Base-by-base conservation (phyloP, 2,329 filamentous ascomycete species). In the Penicillium vulpinum region DNA sequence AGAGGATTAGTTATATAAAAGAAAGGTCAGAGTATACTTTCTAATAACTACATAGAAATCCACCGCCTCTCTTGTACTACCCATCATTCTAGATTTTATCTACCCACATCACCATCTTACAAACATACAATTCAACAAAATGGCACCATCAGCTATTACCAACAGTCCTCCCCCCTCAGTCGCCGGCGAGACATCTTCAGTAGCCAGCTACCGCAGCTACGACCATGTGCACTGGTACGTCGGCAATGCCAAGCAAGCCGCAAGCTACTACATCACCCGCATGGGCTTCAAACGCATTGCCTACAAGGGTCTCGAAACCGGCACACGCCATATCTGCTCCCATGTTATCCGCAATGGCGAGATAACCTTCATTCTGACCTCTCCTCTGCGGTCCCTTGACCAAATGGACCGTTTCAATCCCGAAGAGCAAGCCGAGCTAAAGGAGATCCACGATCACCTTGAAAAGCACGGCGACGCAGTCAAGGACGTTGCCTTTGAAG, bases 141-240 rank as follows among this genome's bases (percentile, higher is more conserved):
- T 74, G 73, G 64, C 73, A 21, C 67, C 72, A 52, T 63, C 66
- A 44, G 70, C 70, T 18, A 67, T 71, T 47, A 67, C 70, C 24
- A 61, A 51, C 21, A 68, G 54, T n/a, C 63, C 69, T 6, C 59
- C 68, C 18, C 55, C 66, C n/a, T 59, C 62, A 8, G 50, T 58
- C 6, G 45, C 56, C 6, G 51, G 48, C 15, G 47, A 57, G 13
- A 31, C 58, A 41, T 67, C 64, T 40, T 65, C 67, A 21, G 59
- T 77, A 16, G 68, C 70, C 48, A 73, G 71, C 60, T 77, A 96
- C 79, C 85, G 85, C 59, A 92, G 91, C 70, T 97, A 96, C 74
- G 91, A 96, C 77, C 90, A 96, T 76, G 85, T 96, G 55, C 92
- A 91, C 65, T 97, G 92, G 92, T 96, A 91, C 80, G 93, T 97